Evolutionary conservation across 1,284 basidiomycete genomes (phyloP).

Genomic region (Ceraceosorus guamensis): DNA sequence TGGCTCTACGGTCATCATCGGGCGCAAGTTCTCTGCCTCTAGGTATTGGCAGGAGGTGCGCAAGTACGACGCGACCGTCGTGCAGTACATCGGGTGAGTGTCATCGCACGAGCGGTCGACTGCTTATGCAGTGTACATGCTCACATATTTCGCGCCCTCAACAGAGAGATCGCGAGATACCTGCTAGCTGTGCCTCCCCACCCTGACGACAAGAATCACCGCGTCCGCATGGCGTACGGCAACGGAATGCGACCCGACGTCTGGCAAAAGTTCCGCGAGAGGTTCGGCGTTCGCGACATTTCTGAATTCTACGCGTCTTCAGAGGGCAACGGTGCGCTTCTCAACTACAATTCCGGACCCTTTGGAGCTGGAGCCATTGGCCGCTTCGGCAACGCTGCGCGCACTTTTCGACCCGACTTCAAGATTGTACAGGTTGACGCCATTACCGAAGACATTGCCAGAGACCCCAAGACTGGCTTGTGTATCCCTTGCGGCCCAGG

Average conservation of each 20-base stretch:
- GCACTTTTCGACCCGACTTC: constrained; percentile 31
- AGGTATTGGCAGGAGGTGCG: constrained; percentile 47
- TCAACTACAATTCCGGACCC: constrained; percentile 45
- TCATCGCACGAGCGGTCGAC: too few species aligned
- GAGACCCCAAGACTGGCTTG: constrained; percentile 38
- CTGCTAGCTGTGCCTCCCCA: constrained; percentile 45
- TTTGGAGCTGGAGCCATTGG: constrained; percentile 49
- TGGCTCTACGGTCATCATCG: constrained; percentile 47
- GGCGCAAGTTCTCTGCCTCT: constrained; percentile 47
- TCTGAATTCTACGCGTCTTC: constrained; percentile 48
- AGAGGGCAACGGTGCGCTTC: constrained; percentile 45
- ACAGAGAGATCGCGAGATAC: constrained; percentile 44
- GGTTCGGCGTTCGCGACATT: constrained; percentile 42
- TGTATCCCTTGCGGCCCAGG: constrained; percentile 37
- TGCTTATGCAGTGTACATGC: too few species aligned
- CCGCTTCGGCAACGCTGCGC: constrained; percentile 29
- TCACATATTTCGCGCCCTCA: background rate
- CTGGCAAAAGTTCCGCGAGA: constrained; percentile 48
- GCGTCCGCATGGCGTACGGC: constrained; percentile 49
- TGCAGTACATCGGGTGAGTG: constrained; percentile 46
- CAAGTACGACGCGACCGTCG: constrained; percentile 41
- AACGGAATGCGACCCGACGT: constrained; percentile 49
- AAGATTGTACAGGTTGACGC: constrained; percentile 45
- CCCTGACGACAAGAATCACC: constrained; percentile 45
- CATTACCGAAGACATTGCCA: constrained; percentile 47